These are phyloP conservation scores for Syzygium grande DNA, from an alignment of 345 rosid species.

Conservation along the genomic window DNA sequence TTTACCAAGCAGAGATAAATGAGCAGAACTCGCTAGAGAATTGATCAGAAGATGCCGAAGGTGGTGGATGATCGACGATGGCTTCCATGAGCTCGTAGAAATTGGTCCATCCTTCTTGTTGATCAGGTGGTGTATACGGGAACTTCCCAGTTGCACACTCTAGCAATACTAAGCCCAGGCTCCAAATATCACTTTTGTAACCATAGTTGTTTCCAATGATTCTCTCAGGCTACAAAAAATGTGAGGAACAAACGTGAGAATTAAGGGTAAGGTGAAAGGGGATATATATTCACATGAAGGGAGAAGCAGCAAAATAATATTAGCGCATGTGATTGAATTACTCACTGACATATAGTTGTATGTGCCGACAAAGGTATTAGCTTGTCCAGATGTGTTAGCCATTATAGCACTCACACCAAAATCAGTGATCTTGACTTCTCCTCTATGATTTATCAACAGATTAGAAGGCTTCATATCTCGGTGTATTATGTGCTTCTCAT, in stretches of 20 bases:
- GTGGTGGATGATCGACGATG: constrained; percentile 77
- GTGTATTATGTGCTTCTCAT: constrained; percentile 77
- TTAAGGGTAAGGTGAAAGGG: not conserved
- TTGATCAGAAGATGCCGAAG: constrained; percentile 55
- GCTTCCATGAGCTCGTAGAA: constrained; percentile 88
- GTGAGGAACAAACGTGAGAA: not conserved
- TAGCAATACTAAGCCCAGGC: constrained; percentile 80
- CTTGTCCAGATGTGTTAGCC: constrained; percentile 73
- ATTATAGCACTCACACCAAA: constrained; percentile 90
- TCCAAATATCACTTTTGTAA: constrained; percentile 93
- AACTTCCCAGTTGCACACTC: constrained; percentile 84
- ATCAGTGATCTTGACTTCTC: constrained; percentile 93
- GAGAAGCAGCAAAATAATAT: not conserved
- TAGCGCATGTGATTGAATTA: constrained; percentile 3
- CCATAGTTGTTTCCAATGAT: constrained; percentile 50
- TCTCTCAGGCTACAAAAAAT: constrained; percentile 73
- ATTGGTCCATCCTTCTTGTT: constrained; percentile 57
- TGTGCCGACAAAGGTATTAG: constrained; percentile 79
- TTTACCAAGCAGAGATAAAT: constrained; percentile 81
- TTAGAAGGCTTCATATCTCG: constrained; percentile 87
- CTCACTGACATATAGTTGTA: constrained; percentile 89
- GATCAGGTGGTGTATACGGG: constrained; percentile 67
- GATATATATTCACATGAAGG: not conserved
- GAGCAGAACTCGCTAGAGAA: constrained; percentile 78
- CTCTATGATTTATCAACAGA: constrained; percentile 82